Evolutionary conservation across 2,329 filamentous ascomycete species (phyloP).

Genomic region (Paraphoma sp.): DNA sequence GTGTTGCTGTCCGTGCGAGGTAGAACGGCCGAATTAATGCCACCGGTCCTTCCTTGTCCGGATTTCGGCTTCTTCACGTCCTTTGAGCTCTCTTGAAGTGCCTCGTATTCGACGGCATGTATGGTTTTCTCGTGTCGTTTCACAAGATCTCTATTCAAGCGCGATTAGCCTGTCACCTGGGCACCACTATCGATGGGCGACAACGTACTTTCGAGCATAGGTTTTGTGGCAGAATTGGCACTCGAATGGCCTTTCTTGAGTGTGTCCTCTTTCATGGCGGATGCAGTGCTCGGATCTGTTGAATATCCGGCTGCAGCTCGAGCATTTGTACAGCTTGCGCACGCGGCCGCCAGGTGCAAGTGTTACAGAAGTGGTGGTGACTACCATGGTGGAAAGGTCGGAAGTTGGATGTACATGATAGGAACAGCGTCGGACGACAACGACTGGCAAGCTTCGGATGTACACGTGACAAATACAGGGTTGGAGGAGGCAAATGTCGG

Average conservation of each 20-base stretch:
- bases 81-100: not conserved
- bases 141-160: constrained; percentile 37
- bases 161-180: constrained; percentile 8
- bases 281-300: constrained; percentile 46
- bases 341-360: not conserved
- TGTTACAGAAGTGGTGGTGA: constrained; percentile 1
- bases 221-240: constrained; percentile 42
- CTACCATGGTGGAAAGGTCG: not conserved
- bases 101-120: constrained; percentile 34
- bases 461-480: not conserved
- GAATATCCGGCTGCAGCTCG: constrained; percentile 38
- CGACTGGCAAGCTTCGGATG: not conserved
- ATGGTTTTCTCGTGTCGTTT: constrained; percentile 45
- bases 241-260: constrained; percentile 41
- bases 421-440: not conserved
- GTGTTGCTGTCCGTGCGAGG: not conserved
- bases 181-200: not conserved
- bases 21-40: not conserved
- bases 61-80: not conserved
- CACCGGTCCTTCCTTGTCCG: not conserved
- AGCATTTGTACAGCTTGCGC: constrained; percentile 5
- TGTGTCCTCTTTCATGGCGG: constrained; percentile 44
- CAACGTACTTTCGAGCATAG: constrained; percentile 43
- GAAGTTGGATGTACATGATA: not conserved
- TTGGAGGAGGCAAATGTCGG: not conserved